Percentiles rank a stretch among this genome's conserved stretches.
Evolutionary conservation across 768 basidiomycete species (phyloP).

Genomic region (Pisolithus tinctorius): DNA sequence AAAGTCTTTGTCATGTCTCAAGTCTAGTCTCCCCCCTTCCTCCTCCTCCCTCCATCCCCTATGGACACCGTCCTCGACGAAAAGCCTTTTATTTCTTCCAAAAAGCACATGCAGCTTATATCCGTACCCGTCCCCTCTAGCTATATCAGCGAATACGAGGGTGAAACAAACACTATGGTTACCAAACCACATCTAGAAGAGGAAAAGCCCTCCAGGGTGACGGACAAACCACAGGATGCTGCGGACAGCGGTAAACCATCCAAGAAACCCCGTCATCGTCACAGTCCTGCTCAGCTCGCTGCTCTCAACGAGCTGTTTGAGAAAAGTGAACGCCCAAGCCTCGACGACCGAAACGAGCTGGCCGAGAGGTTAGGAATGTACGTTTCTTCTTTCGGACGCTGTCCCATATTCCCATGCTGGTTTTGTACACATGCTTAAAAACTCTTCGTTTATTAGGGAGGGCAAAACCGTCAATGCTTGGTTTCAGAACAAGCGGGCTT

Average conservation of each 20-base stretch:
- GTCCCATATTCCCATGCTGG: slow-evolving; percentile 15
- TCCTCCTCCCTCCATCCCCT: slow-evolving; percentile 18
- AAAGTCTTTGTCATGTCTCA: slow-evolving; percentile 33
- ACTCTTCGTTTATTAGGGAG: slow-evolving; percentile 45
- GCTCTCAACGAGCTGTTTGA: slow-evolving; percentile 78
- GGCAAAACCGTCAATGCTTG: slow-evolving; percentile 81
- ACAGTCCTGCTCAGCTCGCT: slow-evolving; percentile 62
- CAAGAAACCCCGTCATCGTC: slow-evolving; percentile 78
- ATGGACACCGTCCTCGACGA: slow-evolving; percentile 18
- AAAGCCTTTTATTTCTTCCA: slow-evolving; percentile 10
- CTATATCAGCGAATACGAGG: slow-evolving; percentile 9
- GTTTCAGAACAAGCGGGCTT: slow-evolving; percentile 85
- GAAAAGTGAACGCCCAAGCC: slow-evolving; percentile 64
- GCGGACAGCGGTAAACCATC: slow-evolving; percentile 19
- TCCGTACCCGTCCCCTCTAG: slow-evolving; percentile 8
- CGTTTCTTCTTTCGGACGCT: slow-evolving; percentile 31
- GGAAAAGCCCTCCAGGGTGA: slow-evolving; percentile 17
- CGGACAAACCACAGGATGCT: slow-evolving; percentile 18
- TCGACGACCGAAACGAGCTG: slow-evolving; percentile 60
- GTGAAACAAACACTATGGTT: slow-evolving; percentile 15
- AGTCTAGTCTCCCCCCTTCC: slow-evolving; percentile 25
- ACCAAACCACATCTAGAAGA: slow-evolving; percentile 13
- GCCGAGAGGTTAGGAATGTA: slow-evolving; percentile 74
- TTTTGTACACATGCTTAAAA: slow-evolving; percentile 6
- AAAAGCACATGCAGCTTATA: slow-evolving; percentile 7